Evolutionary conservation across 2,329 filamentous ascomycete species (phyloP).

Genomic region (Colletotrichum agaves): DNA sequence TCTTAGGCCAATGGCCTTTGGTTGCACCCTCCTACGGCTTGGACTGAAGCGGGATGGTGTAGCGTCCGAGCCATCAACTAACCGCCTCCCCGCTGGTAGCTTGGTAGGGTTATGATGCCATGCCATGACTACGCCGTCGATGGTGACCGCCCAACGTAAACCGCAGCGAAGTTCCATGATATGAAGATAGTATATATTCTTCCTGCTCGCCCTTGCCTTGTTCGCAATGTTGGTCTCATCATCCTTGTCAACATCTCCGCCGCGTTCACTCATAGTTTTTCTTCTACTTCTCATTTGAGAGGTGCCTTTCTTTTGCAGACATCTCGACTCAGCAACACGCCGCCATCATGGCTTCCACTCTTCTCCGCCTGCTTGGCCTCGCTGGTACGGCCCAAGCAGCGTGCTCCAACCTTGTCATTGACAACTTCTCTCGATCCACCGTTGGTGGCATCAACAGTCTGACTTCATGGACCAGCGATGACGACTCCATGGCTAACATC

Average conservation of each 20-base stretch:
- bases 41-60: background rate
- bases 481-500: constrained; percentile 56
- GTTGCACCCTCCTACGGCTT: background rate
- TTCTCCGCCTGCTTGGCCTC: constrained; percentile 22
- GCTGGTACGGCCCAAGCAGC: constrained; percentile 37
- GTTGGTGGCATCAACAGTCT: constrained; percentile 46
- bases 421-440: constrained; percentile 47
- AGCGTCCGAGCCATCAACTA: constrained; percentile 8
- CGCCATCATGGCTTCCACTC: constrained; percentile 6
- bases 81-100: background rate
- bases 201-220: background rate
- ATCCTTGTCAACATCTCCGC: background rate
- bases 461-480: constrained; percentile 55
- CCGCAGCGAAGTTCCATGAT: background rate
- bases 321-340: background rate
- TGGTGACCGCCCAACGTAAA: no score
- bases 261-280: constrained; percentile 4
- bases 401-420: constrained; percentile 47
- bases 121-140: background rate
- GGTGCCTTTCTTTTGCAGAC: constrained; percentile 1
- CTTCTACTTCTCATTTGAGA: background rate
- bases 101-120: background rate
- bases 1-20: background rate
- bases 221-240: background rate
- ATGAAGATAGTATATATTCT: background rate